phyloP scores from a whole-genome alignment of 2,329 filamentous ascomycete species.

The Alternaria hordeiaustralica region DNA sequence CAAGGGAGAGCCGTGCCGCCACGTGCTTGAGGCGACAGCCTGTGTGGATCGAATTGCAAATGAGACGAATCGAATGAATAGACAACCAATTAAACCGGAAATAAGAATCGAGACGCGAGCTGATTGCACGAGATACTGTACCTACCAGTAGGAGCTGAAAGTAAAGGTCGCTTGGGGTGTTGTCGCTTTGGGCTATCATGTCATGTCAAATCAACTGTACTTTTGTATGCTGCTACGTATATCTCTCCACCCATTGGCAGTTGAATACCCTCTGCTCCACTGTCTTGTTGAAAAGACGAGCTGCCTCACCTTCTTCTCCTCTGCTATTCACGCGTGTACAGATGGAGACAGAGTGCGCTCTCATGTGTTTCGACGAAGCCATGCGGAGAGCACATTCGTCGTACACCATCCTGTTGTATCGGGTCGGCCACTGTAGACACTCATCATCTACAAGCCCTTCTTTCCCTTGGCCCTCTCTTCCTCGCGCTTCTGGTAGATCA shows the following conservation, averaged over 20 bases:
- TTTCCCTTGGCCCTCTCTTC: constrained; percentile 52
- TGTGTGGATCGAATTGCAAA: background rate
- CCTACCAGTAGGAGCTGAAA: background rate
- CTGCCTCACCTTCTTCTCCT: constrained; percentile 1
- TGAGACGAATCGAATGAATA: background rate
- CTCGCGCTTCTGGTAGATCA: constrained; percentile 89
- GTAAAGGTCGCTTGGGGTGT: constrained; percentile 15
- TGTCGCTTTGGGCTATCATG: constrained; percentile 24
- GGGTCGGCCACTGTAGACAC: background rate
- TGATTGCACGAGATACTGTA: background rate
- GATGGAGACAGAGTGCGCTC: background rate
- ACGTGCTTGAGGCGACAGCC: background rate
- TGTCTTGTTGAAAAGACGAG: constrained; percentile 15
- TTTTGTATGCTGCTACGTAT: constrained; percentile 14
- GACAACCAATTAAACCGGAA: background rate
- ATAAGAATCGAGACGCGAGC: background rate
- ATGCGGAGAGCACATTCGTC: background rate
- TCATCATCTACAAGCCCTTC: constrained; percentile 35
- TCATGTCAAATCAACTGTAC: constrained; percentile 16
- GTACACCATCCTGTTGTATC: background rate
- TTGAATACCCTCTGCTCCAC: constrained; percentile 14
- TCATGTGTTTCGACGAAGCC: background rate
- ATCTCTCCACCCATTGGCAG: constrained; percentile 11
- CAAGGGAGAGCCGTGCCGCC: background rate
- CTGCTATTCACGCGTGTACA: background rate